Percentiles rank a stretch among this genome's conserved stretches.
These are phyloP conservation scores for Wallacemonas collosoma DNA, from an alignment of 208 protist species.

Conservation along the genomic window DNA sequence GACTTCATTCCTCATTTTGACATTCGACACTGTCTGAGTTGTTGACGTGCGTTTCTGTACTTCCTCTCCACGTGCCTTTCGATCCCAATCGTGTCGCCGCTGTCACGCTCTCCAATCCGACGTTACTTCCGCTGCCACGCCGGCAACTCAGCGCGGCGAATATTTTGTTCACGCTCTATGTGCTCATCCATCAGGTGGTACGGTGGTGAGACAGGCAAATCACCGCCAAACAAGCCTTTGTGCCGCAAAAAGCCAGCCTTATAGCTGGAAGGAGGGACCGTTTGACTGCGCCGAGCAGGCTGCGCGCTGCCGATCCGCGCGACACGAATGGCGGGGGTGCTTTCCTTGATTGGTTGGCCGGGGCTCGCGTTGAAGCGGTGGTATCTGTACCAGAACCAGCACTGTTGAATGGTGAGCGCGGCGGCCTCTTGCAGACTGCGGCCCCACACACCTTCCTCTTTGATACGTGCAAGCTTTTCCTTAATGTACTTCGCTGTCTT, in stretches of 20 bases:
- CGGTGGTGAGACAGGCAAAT: slow-evolving; percentile 37
- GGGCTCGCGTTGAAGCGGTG: slow-evolving; percentile 25
- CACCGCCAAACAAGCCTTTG: not conserved
- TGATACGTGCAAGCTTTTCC: slow-evolving; percentile 43
- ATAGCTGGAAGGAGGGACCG: slow-evolving; percentile 4
- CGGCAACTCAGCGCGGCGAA: slow-evolving; percentile 46
- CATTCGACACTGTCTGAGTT: too few species aligned
- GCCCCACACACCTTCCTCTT: slow-evolving; percentile 68
- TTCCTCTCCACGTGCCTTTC: not conserved
- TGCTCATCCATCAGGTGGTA: slow-evolving; percentile 64
- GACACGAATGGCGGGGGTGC: not conserved
- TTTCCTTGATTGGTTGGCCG: not conserved
- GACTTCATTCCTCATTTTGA: too few species aligned
- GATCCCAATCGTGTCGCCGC: too few species aligned
- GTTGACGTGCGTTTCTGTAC: not conserved
- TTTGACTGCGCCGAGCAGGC: not conserved
- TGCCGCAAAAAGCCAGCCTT: slow-evolving; percentile 6
- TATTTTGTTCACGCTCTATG: slow-evolving; percentile 44
- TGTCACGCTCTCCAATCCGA: slow-evolving; percentile 15
- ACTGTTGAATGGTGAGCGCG: slow-evolving; percentile 73
- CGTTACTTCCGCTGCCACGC: slow-evolving; percentile 40
- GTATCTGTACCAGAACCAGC: slow-evolving; percentile 70
- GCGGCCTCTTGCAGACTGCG: slow-evolving; percentile 55
- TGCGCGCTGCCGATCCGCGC: slow-evolving; percentile 15
- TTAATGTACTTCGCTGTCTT: slow-evolving; percentile 35